Base-by-base conservation (phyloP, 306 rosid species). In the Lathyrus aphaca region DNA sequence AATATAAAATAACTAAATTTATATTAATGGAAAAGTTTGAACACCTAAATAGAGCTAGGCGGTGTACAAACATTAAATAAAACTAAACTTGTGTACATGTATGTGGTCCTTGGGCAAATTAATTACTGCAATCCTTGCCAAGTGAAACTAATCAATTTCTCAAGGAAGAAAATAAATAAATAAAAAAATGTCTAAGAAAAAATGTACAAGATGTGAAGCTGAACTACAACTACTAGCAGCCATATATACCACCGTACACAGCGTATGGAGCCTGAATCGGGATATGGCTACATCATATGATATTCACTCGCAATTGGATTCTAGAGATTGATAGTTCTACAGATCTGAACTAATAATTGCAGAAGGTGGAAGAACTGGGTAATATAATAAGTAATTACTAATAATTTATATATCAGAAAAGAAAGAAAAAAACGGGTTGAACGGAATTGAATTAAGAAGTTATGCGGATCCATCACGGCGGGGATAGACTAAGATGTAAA, bases 401-500 rank as follows among this genome's bases (percentile, higher is more conserved):
- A 48, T 19, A 48, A 15, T 16, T 32, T 32, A 6, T 32, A 8
- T 32, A 32, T 6, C 6, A 32, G 7, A 6, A 6, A 32, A 48
- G 8, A 16, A 6, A 44, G 2, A 4, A 3, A 44, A 15, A 2
- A 6, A 0, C 29, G 16, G 65, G 45, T 15, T 66, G 17, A 71
- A 3, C 1, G 5, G 2, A n/a, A 8, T 21, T 21, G 23, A 21
- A 21, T 21, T 23, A 23, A 23, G 25, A 23, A 3, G 29, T 25
- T 25, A 25, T 2, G 66, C n/a, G 48, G 7, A 44, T 75, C 60
- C 55, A 49, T 85, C 81, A 90, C 0, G 96, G 89, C 5, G 94
- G 91, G 5, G 88, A 88, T 5, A 93, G 85, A 55, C 98, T 86
- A 10, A 93, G 88, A 74, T 90, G 96, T 74, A 92, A 85, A 73